A percentile compares a stretch with the other conserved stretches of the same genome.
Conservation (phyloP, 1,284 basidiomycete species). For the Takashimella tepidaria region DNA sequence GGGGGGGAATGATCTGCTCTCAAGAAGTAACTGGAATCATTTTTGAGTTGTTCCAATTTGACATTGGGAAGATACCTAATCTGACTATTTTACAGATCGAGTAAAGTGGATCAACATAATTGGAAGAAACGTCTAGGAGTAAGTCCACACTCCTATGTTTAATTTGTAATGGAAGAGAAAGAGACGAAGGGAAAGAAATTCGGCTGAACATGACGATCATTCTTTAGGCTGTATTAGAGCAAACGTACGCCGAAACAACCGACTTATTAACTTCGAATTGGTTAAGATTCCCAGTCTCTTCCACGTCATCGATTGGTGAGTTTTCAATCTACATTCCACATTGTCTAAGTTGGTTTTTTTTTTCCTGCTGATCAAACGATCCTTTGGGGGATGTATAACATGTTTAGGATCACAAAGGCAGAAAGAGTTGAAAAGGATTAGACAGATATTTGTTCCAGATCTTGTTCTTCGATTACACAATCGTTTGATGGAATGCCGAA, state of each 20-base stretch:
- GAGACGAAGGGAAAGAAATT: no score
- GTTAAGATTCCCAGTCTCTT: constrained; percentile 47
- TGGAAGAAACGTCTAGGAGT: constrained; percentile 25
- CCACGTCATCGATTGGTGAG: constrained; percentile 14
- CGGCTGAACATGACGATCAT: no score
- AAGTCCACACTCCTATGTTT: constrained; percentile 2
- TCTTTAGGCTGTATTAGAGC: constrained; percentile 42
- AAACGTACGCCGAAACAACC: constrained; percentile 43
- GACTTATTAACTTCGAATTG: constrained; percentile 51
- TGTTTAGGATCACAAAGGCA: constrained; percentile 56
- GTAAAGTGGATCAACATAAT: constrained; percentile 33
- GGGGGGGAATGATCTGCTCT: constrained; percentile 47
- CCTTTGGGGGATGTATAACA: no score
- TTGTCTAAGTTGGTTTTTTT: not conserved
- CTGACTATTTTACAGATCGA: constrained; percentile 19
- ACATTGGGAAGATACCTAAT: no score
- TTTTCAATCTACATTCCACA: no score
- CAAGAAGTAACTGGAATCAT: no score
- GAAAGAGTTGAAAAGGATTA: constrained; percentile 69
- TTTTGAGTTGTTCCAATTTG: no score
- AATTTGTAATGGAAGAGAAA: not conserved
- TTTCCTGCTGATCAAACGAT: not conserved
- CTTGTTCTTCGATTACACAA: constrained; percentile 79
- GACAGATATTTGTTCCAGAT: constrained; percentile 86
- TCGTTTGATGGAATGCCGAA: constrained; percentile 63